Conservation (phyloP, 1,284 basidiomycete species). For the Meripilus lineatus region DNA sequence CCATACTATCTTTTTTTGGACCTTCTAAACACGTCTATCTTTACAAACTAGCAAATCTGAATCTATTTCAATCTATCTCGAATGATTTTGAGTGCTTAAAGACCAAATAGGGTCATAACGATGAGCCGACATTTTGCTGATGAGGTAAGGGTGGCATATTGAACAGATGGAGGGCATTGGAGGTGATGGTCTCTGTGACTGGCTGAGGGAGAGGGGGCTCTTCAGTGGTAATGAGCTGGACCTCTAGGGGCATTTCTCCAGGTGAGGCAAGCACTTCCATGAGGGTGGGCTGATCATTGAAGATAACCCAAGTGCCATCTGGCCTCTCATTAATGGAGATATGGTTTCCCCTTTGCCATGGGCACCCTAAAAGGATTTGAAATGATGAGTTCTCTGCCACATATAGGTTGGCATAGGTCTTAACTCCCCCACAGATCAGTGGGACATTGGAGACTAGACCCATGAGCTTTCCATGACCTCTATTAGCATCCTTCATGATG, state of each 20-base stretch:
- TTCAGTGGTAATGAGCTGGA: no score
- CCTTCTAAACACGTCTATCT: no score
- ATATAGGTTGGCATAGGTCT: slow-evolving; percentile 5
- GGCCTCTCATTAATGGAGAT: slow-evolving; percentile 3
- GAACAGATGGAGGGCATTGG: no score
- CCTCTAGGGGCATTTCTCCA: not conserved
- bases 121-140: no score
- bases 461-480: slow-evolving; percentile 14
- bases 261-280: not conserved
- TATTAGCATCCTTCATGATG: slow-evolving; percentile 22
- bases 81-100: no score
- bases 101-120: no score
- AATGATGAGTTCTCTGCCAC: slow-evolving; percentile 6
- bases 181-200: no score
- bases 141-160: no score
- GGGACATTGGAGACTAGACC: slow-evolving; percentile 15
- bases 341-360: slow-evolving; percentile 8
- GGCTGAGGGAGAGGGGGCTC: no score
- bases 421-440: slow-evolving; percentile 13
- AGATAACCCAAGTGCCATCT: not conserved
- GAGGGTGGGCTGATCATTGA: not conserved
- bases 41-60: no score
- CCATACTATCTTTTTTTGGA: no score
- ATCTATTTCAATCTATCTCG: no score
- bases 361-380: slow-evolving; percentile 4